Conservation (phyloP, 2,329 filamentous ascomycete species). For the Zymoseptoria crescenta region DNA sequence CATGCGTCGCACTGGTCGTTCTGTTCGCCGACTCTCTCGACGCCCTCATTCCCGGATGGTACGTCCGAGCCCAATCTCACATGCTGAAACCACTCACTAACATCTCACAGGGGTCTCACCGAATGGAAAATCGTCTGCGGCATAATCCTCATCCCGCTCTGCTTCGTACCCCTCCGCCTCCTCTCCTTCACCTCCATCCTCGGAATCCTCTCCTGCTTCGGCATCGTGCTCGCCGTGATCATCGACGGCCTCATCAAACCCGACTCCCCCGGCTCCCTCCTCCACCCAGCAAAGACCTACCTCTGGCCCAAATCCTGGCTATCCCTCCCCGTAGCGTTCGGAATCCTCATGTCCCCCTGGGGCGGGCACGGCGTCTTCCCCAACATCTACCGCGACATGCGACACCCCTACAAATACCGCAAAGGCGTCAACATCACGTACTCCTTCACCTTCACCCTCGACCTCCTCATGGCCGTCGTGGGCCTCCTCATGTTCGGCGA, state of each 20-base stretch:
- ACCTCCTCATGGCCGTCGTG: slow-evolving; percentile 71
- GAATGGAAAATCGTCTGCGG: slow-evolving; percentile 84
- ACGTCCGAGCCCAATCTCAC: too few relatives aligned
- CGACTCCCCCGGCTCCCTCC: slow-evolving; percentile 70
- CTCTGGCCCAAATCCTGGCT: slow-evolving; percentile 80
- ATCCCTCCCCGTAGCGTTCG: slow-evolving; percentile 79
- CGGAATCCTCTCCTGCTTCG: slow-evolving; percentile 83
- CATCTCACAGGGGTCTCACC: slow-evolving; percentile 40
- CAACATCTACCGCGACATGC: slow-evolving; percentile 72
- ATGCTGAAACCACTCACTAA: too few relatives aligned
- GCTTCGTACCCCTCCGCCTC: slow-evolving; percentile 73
- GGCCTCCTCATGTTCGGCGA: slow-evolving; percentile 95
- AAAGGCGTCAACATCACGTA: slow-evolving; percentile 73
- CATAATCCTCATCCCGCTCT: slow-evolving; percentile 68
- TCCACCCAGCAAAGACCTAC: slow-evolving; percentile 70
- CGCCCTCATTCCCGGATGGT: slow-evolving; percentile 63
- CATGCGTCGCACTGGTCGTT: slow-evolving; percentile 81
- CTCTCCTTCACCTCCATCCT: slow-evolving; percentile 86
- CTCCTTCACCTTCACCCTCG: slow-evolving; percentile 72
- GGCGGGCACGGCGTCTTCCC: slow-evolving; percentile 71
- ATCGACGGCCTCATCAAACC: slow-evolving; percentile 81
- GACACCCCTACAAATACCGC: slow-evolving; percentile 73
- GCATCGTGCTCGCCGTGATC: slow-evolving; percentile 77
- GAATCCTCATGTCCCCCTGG: slow-evolving; percentile 78
- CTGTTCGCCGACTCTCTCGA: slow-evolving; percentile 92